Base-by-base conservation (phyloP, 495 filamentous ascomycete genomes). In the Hypoxylon subgilvum region DNA sequence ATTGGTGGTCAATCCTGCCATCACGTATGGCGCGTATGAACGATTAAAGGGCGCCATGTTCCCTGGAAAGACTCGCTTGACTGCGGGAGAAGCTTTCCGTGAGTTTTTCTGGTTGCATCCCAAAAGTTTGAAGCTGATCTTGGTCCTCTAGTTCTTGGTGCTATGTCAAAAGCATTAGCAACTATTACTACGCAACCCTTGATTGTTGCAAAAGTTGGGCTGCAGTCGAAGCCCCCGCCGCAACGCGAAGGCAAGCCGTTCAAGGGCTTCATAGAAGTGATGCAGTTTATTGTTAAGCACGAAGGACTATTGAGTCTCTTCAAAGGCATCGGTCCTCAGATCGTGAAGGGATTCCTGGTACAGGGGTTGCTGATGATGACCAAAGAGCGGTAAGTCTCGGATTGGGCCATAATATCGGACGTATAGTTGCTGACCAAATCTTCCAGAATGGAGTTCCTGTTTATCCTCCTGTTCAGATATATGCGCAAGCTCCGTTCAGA, bases 291-390 rank as follows among this genome's bases (percentile, higher is more conserved):
- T 56, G 70, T 96, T 38, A 74, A 96, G 61, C 86, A 96, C 57
- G 94, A 99, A 71, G 94, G 94, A 6, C 60, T 80, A 2, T 61
- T 87, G 14, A 88, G 89, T 14, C 81, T 97, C 10, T 97, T 97
- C 80, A 99, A 97, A 77, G 94, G 94, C 17, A 96, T 99, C 69
- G 93, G 86, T 0, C 94, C 94, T 0, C 94, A 99, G 70, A 86
- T 99, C 42, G 66, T 88, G 39, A 99, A 99, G 74, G 94, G 95
- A 13, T 75, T 99, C 36, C 65, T 97, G 38, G 94, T 99, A 4
- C 94, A 99, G 68, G 94, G 94, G 46, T 77, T 97, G 41, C 76
- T 99, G 18, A 99, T 99, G 94, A 99, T 97, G 94, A 96, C 90
- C 3, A 99, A 99, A 77, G 95, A 99, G 74, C 84, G 91, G 91